Evolutionary conservation across 129 eudicot species (phyloP), one percentile per base, ranked within the genome.

Genomic region (Cynara cardunculus): DNA sequence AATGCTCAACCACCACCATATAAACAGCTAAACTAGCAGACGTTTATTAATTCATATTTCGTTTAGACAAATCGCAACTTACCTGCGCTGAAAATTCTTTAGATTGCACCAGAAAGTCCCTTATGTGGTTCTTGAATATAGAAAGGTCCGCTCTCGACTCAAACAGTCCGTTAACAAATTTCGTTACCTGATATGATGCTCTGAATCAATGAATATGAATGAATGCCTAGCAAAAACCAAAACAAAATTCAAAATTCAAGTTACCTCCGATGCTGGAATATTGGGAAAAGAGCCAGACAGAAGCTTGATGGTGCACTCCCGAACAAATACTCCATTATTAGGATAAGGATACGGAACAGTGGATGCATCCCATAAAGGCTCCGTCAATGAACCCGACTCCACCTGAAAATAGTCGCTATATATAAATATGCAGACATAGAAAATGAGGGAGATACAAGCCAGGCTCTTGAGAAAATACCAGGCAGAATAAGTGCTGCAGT

Each of bases 51-150:
- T 0, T 39, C 1, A 39, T 39, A 39, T 39, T 8, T 39, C 14
- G 0, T 39, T 35, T 35, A 8, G 1, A 10, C 49, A 39, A 39
- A 14, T 39, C 10, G 49, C 49, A 8, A 32, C 56, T 71, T 81
- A 94, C 99, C 93, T 95, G 99, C n/a, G 98, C 91, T 46, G 99
- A 91, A 73, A 96, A 96, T 75, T 89, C 98, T 84, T 96, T 96
- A 25, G 99, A 96, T 62, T 96, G 99, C 84, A 96, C 95, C 53
- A 96, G 94, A 75, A 96, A 96, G 79, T 96, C 99, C 73, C 98
- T 78, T 82, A 91, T 96, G 89, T 93, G 98, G 81, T 90, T 88
- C 88, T 96, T 96, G 86, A 96, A 92, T 24, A 92, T 85, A 25
- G 92, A 27, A 73, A 91, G 92, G 49, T 96, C 98, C 59, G 53